phyloP scores from a whole-genome alignment of 441 rosid genomes.

The Adansonia grandidieri region DNA sequence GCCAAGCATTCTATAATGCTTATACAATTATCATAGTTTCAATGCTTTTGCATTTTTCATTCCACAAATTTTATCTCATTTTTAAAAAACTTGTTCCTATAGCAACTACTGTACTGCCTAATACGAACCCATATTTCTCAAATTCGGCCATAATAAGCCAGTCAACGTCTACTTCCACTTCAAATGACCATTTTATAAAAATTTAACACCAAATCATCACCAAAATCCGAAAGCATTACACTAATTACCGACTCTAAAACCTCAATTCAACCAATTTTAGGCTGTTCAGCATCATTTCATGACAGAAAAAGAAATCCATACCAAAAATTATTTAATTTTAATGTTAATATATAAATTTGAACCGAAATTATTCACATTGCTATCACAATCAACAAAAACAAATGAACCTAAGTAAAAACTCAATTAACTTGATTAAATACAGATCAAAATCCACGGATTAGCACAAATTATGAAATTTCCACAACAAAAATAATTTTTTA shows the following conservation, averaged over 20 bases:
- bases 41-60: not conserved
- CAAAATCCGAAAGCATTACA: not conserved
- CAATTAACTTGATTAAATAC: not conserved
- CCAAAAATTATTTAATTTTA: not conserved
- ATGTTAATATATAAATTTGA: not conserved
- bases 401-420: not conserved
- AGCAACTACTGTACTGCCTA: not conserved
- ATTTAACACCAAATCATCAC: not conserved
- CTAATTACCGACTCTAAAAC: not conserved
- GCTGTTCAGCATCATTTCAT: slow-evolving; percentile 10
- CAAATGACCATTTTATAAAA: not conserved
- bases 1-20: not conserved
- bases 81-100: not conserved
- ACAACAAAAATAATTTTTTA: not conserved
- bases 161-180: not conserved
- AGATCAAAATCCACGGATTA: slow-evolving; percentile 8
- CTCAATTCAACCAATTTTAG: slow-evolving; percentile 1
- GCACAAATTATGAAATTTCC: not conserved
- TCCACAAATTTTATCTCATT: not conserved
- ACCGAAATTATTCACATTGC: slow-evolving; percentile 12
- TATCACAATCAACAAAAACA: not conserved
- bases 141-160: not conserved
- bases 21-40: not conserved
- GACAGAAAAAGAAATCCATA: not conserved
- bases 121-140: not conserved